phyloP scores from a whole-genome alignment of 257 asterid species.

The Buddleja alternifolia region DNA sequence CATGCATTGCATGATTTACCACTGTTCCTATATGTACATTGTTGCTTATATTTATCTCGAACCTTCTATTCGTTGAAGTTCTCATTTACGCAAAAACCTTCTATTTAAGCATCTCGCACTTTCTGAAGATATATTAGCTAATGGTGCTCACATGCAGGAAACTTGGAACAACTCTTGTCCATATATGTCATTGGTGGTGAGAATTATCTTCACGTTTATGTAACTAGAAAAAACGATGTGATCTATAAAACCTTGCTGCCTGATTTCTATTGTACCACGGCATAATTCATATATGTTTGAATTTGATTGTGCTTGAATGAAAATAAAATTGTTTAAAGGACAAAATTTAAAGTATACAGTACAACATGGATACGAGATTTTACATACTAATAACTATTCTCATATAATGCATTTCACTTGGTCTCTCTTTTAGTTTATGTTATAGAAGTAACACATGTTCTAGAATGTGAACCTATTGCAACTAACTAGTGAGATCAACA shows the following conservation, averaged over 20 bases:
- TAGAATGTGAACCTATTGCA: not conserved
- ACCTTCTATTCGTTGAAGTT: not conserved
- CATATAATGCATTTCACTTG: not conserved
- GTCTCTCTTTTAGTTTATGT: not conserved
- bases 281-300: too few species aligned
- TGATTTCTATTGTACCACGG: not conserved
- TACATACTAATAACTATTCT: not conserved
- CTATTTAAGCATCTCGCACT: not conserved
- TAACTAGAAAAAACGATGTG: not conserved
- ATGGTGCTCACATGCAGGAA: constrained; percentile 1
- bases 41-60: not conserved
- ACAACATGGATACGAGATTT: not conserved
- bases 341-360: not conserved
- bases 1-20: not conserved
- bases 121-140: not conserved
- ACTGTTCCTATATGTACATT: not conserved
- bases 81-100: not conserved
- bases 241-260: not conserved
- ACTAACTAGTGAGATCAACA: not conserved
- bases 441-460: too few species aligned
- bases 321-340: not conserved
- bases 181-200: not conserved
- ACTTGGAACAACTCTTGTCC: not conserved
- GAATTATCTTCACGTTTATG: not conserved
- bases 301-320: not conserved